These are phyloP conservation scores for Amborella trichopoda DNA, from an alignment of 164 flowering plant species.

Conservation along the genomic window DNA sequence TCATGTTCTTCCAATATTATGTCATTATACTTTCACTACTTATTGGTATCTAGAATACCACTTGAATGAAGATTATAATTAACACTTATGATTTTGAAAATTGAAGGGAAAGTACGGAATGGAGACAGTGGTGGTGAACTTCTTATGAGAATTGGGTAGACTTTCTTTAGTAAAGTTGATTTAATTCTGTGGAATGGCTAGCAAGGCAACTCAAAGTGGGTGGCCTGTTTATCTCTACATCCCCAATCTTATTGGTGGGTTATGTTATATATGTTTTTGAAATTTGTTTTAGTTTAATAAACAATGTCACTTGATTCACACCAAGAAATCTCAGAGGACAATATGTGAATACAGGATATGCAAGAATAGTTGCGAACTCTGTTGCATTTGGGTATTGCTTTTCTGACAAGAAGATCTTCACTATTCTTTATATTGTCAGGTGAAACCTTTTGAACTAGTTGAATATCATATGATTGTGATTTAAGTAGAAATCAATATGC, in stretches of 20 bases:
- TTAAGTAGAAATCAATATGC: neutral
- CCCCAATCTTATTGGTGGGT: constrained; percentile 15
- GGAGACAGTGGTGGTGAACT: too few species aligned
- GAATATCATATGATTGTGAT: neutral
- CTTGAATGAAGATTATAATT: too few species aligned
- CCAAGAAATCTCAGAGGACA: too few species aligned
- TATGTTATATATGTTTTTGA: too few species aligned
- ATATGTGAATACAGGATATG: constrained; percentile 64
- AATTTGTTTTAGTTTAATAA: too few species aligned
- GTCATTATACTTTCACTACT: too few species aligned
- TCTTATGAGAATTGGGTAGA: neutral
- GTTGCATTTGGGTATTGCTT: constrained; percentile 67
- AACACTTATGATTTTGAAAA: too few species aligned
- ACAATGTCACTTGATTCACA: too few species aligned
- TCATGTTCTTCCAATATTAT: too few species aligned
- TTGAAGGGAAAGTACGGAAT: too few species aligned
- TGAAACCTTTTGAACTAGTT: constrained; percentile 6
- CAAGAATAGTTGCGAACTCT: constrained; percentile 59
- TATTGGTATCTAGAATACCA: too few species aligned
- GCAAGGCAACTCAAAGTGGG: constrained; percentile 3
- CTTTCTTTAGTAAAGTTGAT: neutral
- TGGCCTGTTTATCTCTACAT: constrained; percentile 19
- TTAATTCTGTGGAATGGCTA: constrained; percentile 6
- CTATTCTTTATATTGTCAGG: constrained; percentile 74
- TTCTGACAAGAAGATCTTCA: constrained; percentile 54